phyloP scores from a whole-genome alignment of 2,329 filamentous ascomycete genomes.

The Spiromastix sp. region DNA sequence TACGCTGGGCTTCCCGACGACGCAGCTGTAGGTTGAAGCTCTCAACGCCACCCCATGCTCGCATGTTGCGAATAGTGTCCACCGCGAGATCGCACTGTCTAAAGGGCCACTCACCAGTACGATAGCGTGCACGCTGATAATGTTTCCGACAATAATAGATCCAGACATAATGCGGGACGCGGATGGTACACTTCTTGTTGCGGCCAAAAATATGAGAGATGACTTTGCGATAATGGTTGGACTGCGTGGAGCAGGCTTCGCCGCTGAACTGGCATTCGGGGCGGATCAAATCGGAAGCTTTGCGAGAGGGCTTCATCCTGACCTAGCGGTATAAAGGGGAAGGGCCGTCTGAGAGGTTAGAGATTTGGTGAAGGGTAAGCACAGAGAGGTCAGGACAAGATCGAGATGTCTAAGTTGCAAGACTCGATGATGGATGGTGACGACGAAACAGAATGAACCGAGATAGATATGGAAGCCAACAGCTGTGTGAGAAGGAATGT shows the following conservation, averaged over 20 bases:
- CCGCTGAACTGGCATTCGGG: slow-evolving; percentile 14
- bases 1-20: slow-evolving; percentile 43
- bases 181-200: slow-evolving; percentile 66
- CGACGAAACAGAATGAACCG: no score
- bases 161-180: slow-evolving; percentile 61
- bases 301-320: no score
- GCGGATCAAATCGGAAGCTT: no score
- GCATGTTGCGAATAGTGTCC: slow-evolving; percentile 51
- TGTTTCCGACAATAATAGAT: slow-evolving; percentile 71
- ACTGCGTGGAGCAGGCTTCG: slow-evolving; percentile 16
- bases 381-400: no score
- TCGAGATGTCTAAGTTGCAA: no score
- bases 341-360: no score
- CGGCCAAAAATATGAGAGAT: slow-evolving; percentile 75
- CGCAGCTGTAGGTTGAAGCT: slow-evolving; percentile 54
- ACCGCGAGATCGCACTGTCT: slow-evolving; percentile 55
- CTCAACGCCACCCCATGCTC: slow-evolving; percentile 50
- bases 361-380: no score
- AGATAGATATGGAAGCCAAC: no score
- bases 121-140: slow-evolving; percentile 66
- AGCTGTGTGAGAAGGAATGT: no score
- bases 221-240: slow-evolving; percentile 55
- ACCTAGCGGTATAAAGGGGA: no score
- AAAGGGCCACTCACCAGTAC: slow-evolving; percentile 48
- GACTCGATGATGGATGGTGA: no score